Evolutionary conservation across 495 filamentous ascomycete genomes (phyloP).

Genomic region (Aspergillus olivimuriae): DNA sequence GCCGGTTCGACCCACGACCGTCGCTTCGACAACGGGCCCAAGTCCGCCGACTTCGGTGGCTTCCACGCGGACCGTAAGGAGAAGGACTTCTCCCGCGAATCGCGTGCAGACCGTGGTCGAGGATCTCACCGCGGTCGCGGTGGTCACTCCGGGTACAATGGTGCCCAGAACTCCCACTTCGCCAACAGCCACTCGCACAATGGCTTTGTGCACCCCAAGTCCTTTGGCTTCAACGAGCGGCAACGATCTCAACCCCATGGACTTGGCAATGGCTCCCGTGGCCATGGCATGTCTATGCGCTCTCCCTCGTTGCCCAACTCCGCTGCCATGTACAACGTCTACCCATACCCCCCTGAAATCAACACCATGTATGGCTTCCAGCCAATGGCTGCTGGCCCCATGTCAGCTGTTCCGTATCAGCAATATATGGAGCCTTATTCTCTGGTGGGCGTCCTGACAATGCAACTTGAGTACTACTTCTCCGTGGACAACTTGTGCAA

Average conservation of each 20-base stretch:
- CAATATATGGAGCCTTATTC: constrained; percentile 51
- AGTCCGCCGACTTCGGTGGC: constrained; percentile 34
- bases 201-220: constrained; percentile 31
- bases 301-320: constrained; percentile 47
- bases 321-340: constrained; percentile 30
- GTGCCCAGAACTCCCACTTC: constrained; percentile 40
- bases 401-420: constrained; percentile 59
- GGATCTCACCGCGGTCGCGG: constrained; percentile 51
- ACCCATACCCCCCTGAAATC: constrained; percentile 32
- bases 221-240: constrained; percentile 35
- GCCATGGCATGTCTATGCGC: constrained; percentile 36
- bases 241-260: constrained; percentile 33
- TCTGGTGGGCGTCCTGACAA: constrained; percentile 51
- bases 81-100: constrained; percentile 37
- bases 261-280: constrained; percentile 28
- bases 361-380: constrained; percentile 47
- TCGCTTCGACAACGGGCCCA: constrained; percentile 33
- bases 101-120: constrained; percentile 47
- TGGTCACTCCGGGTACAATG: constrained; percentile 31
- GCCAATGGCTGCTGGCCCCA: constrained; percentile 45
- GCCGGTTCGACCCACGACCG: constrained; percentile 23
- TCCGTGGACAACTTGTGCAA: constrained; percentile 95
- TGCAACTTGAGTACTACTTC: constrained; percentile 93
- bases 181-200: constrained; percentile 43
- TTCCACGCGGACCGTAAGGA: constrained; percentile 26